Base-by-base conservation (phyloP, 2,329 filamentous ascomycete species). In the Xylogone sp. region DNA sequence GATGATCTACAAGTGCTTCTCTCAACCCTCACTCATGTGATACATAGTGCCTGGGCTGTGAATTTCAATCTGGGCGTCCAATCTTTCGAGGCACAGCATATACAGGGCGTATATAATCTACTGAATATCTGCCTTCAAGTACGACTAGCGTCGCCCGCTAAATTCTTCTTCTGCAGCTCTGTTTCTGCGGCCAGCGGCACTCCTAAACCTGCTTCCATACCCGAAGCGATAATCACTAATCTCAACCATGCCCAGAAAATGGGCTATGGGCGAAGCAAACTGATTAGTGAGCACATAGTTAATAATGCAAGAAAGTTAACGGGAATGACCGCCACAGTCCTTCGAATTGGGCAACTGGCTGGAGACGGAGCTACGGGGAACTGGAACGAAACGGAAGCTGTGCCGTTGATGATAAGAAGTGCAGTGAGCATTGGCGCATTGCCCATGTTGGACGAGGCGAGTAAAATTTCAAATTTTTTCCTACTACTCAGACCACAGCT, bases 41-140 rank as follows among this genome's bases (percentile, higher is more conserved):
- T 81, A 27, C 76, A 81, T 65, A 69, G 70, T 52, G 76, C 77
- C 0, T 80, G 78, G 77, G 66, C 75, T 1, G 78, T 81, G 22
- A 81, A 82, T 61, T 82, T 82, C 68, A 80, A 78, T 60, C 70
- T 80, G 58, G 65, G 65, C 1, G 66, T 81, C 1, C 64, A 68
- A 1, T 75, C 69, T 48, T 81, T 82, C 55, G 76, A 78, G 45
- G 56, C 63, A 13, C 49, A 55, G 19, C 65, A 75, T 52, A 69
- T 82, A 20, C 62, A 60, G 1, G 75, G 73, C 0, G 67, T 74
- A 1, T 60, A 64, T 2, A 73, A 78, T 45, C 66, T 81, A 3
- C 64, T 77, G 9, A 51, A 58, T 0, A 46, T 77, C 0, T 68
- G 65, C 8, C 62, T 65, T 16, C 78, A 56, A 2, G 62, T 58